Base-by-base conservation (phyloP, 2,329 filamentous ascomycete species). In the Apiospora arundinis region DNA sequence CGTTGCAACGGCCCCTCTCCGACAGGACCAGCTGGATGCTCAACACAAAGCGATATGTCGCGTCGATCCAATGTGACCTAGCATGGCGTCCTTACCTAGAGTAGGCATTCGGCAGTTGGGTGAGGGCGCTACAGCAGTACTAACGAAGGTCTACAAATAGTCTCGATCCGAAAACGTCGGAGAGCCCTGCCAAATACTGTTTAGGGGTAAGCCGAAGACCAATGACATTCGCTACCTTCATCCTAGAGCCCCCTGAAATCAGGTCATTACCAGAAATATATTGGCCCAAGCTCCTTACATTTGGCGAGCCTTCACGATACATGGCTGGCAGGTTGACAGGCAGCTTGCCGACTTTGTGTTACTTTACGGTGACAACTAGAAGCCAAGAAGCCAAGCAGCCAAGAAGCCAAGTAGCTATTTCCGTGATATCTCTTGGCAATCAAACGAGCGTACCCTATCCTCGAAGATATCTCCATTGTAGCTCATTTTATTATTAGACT, bases 181-280 rank as follows among this genome's bases (percentile, higher is more conserved):
- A 67, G 66, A 67, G 66, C 66, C 66, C 56, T 46, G 66, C 66
- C 66, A 67, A 67, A n/a, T 18, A n/a, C 66, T 67, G 66, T 67
- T 48, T 67, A 42, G 66, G 40, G 23, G 66, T 28, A 28, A 28
- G 42, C 42, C 66, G 66, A 67, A 28, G 45, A 21, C 66, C 66
- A 45, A 45, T 67, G 66, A 21, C 16, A 46, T 63, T 9, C 11
- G 21, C 56, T 32, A 18, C 56, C 56, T 63, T 60, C 40, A n/a
- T 14, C 21, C 56, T 32, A 63, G 32, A 63, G 40, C 6, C 56
- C 56, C 56, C 32, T 63, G 56, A 63, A 40, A 63, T 63, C 56
- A 63, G 32, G 25, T 28, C 28, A 63, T 63, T 4, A 21, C 18
- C 9, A 60, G 18, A 60, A 40, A 63, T 63, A n/a, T 23, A 40